phyloP scores from a whole-genome alignment of 768 basidiomycete genomes.

The Punctularia strigosozonata region DNA sequence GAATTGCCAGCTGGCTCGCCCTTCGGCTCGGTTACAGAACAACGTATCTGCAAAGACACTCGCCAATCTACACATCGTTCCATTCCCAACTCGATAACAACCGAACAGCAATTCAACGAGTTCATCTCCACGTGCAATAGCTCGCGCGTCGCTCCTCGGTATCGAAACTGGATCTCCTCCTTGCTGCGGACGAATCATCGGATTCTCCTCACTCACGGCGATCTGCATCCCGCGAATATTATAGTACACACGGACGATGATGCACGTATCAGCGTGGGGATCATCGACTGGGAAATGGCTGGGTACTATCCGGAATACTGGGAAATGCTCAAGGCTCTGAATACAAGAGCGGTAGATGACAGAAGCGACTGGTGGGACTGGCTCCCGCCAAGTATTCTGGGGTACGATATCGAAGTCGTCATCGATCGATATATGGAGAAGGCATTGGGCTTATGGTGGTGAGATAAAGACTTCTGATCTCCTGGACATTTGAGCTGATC shows the following conservation, averaged over 20 bases:
- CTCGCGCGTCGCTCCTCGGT: conserved; percentile 2
- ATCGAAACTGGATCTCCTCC: conserved; percentile 6
- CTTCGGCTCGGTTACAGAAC: conserved; percentile 5
- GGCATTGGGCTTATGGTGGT: too few relatives aligned
- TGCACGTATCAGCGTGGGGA: conserved; percentile 3
- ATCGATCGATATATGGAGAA: not conserved
- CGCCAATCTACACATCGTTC: conserved; percentile 3
- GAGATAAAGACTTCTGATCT: too few relatives aligned
- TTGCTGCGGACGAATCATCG: conserved; percentile 7
- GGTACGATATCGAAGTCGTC: conserved; percentile 6
- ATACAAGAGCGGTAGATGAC: conserved; percentile 6
- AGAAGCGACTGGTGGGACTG: conserved; percentile 13
- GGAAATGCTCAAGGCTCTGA: conserved; percentile 10
- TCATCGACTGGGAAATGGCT: conserved; percentile 7
- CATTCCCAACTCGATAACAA: not conserved
- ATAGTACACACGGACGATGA: not conserved
- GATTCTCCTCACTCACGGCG: conserved; percentile 3
- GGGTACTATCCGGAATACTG: conserved; percentile 9
- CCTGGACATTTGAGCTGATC: too few relatives aligned
- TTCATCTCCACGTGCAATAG: conserved; percentile 4
- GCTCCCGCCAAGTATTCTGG: conserved; percentile 8
- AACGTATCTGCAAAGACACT: conserved; percentile 7
- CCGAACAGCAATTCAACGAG: conserved; percentile 7
- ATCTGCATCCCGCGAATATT: conserved; percentile 5
- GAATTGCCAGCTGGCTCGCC: conserved; percentile 1